These are phyloP conservation scores for Neocallimastix lanati DNA, from an alignment of 192 early-diverging fungal species.

Conservation along the genomic window DNA sequence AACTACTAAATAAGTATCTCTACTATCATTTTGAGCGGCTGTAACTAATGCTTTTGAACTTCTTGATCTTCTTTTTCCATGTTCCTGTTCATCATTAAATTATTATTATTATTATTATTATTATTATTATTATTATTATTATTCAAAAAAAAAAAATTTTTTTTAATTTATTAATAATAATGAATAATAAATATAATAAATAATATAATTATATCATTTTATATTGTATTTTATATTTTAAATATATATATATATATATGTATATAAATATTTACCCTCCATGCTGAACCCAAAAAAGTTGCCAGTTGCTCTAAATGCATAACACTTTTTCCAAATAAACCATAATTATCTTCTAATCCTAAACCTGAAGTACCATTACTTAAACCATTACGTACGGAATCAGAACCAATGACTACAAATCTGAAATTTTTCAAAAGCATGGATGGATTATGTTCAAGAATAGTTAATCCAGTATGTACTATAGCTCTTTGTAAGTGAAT, in stretches of 20 bases:
- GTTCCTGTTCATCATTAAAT: conserved; percentile 37
- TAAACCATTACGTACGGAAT: conserved; percentile 1
- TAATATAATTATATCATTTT: too few species aligned
- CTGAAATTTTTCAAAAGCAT: conserved; percentile 57
- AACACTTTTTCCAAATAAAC: conserved; percentile 17
- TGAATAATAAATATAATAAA: too few species aligned
- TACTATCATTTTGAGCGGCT: conserved; percentile 41
- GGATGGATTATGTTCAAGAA: conserved; percentile 64
- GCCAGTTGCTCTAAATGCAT: conserved; percentile 53
- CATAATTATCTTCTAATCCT: background rate
- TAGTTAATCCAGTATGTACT: conserved; percentile 53
- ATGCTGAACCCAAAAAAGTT: conserved; percentile 62
- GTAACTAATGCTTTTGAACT: conserved; percentile 46
- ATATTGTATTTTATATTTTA: too few species aligned
- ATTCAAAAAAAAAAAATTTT: too few species aligned
- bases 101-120: too few species aligned
- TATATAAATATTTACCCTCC: conserved; percentile 20
- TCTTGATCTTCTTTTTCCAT: conserved; percentile 13
- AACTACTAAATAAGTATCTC: conserved; percentile 47
- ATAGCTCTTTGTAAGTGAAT: conserved; percentile 58
- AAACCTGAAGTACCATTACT: conserved; percentile 1
- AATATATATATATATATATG: too few species aligned
- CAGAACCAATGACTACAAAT: conserved; percentile 32
- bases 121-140: too few species aligned
- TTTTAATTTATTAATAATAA: too few species aligned